Conservation (phyloP, 306 rosid genomes). For the Sophora flavescens region DNA sequence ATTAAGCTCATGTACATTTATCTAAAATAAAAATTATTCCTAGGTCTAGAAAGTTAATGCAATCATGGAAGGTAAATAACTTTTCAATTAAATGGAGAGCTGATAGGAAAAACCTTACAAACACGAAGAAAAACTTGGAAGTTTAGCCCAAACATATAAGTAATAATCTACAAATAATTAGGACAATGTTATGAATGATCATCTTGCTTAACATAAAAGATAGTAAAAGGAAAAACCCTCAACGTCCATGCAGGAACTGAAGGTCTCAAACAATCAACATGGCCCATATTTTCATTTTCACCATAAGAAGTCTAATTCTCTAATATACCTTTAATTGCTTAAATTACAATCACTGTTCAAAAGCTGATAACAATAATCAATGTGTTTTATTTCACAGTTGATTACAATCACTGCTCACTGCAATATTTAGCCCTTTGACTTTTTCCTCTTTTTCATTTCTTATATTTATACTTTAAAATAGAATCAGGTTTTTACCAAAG, state of each 20-base stretch:
- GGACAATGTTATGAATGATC: slow-evolving; percentile 2
- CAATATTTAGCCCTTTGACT: too few species aligned
- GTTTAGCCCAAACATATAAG: background rate
- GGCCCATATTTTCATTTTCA: background rate
- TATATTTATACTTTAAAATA: too few species aligned
- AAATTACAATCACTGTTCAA: too few species aligned
- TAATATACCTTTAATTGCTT: too few species aligned
- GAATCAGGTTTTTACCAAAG: too few species aligned
- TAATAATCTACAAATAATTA: background rate
- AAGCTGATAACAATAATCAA: too few species aligned
- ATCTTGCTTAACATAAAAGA: slow-evolving; percentile 7
- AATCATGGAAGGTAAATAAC: slow-evolving; percentile 2
- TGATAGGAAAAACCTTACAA: background rate
- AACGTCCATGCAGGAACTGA: slow-evolving; percentile 5
- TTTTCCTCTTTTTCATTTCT: too few species aligned
- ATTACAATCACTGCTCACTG: too few species aligned
- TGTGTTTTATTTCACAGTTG: too few species aligned
- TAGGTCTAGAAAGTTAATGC: background rate
- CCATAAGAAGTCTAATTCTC: background rate
- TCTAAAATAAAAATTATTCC: background rate
- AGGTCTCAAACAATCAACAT: background rate
- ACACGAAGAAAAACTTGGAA: background rate
- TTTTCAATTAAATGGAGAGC: background rate
- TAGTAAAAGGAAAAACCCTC: slow-evolving; percentile 12
- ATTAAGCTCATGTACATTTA: slow-evolving; percentile 7